Conservation (phyloP, 345 rosid species). For the Dipteronia sinensis region DNA sequence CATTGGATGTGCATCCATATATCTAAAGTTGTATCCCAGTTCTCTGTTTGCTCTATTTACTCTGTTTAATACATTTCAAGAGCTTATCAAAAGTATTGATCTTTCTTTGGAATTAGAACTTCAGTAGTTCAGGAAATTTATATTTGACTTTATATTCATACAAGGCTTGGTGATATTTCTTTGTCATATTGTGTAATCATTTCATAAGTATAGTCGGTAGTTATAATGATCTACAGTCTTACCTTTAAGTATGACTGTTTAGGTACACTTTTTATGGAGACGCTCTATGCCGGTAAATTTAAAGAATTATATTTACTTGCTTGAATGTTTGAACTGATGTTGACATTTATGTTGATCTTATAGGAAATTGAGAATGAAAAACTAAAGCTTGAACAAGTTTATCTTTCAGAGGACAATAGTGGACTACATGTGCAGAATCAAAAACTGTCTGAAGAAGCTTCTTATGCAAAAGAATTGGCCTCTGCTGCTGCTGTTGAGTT, state of each 20-base stretch:
- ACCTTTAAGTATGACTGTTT: background rate
- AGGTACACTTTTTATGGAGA: background rate
- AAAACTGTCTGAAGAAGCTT: conserved; percentile 93
- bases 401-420: conserved; percentile 86
- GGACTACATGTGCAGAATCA: conserved; percentile 85
- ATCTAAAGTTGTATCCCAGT: background rate
- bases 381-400: conserved; percentile 79
- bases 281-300: background rate
- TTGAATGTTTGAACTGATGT: conserved; percentile 5
- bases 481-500: conserved; percentile 99
- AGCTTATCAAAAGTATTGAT: background rate
- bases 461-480: conserved; percentile 95
- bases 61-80: background rate
- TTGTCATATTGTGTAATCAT: background rate
- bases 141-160: background rate
- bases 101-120: background rate
- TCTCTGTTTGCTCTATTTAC: too few species aligned
- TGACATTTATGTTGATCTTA: conserved; percentile 21
- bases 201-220: background rate
- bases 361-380: conserved; percentile 87
- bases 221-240: too few species aligned
- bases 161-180: background rate
- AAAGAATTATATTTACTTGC: conserved; percentile 1
- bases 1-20: background rate
- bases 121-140: background rate